Evolutionary conservation across 2,329 filamentous ascomycete genomes (phyloP), one percentile per base, ranked within the genome.

Genomic region (Aspergillus pseudoterreus): DNA sequence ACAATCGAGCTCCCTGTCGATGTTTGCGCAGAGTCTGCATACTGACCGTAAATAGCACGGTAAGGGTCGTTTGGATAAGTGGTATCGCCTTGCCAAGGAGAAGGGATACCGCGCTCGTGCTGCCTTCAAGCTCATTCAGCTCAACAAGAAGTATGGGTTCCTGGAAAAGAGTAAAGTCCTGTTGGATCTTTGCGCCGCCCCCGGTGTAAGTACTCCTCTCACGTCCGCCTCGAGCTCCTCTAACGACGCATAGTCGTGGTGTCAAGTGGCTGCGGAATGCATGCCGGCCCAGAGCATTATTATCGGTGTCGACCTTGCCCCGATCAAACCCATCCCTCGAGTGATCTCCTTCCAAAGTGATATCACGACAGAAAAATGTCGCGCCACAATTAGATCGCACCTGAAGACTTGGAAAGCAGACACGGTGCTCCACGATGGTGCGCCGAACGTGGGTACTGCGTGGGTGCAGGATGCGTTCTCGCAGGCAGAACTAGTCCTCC

Each of bases 71-170:
- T 81, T 96, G 66, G 94, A 99, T 75, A 96, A 97, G 75, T 97
- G 92, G 90, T 99, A 97, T 76, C 92, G 92, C 71, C 85, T 97
- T 65, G 94, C 94, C 56, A 99, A 99, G 75, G 94, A 99, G 72
- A 97, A 96, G 74, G 94, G 94, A 57, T 99, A 96, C 70, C 82
- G 94, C 66, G 92, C 94, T 56, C 84, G 94, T 81, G 92, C 94
- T 63, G 92, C 94, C 51, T 97, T 97, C 82, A 99, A 99, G 77
- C 77, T 99, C 63, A 92, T 99, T 62, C 92, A 99, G 72, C 78
- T 99, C 64, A 99, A 99, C 78, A 96, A 97, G 76, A 97, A 96
- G 71, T 99, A 95, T 87, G 89, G 90, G 61, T 99, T 99, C 74
- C 79, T 99, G 62, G 91, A 97, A 73, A 92, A 95, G 79, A 95